Evolutionary conservation across 2,329 filamentous ascomycete species (phyloP), one percentile per base, ranked within the genome.

Genomic region (Pseudocercospora fijiensis): DNA sequence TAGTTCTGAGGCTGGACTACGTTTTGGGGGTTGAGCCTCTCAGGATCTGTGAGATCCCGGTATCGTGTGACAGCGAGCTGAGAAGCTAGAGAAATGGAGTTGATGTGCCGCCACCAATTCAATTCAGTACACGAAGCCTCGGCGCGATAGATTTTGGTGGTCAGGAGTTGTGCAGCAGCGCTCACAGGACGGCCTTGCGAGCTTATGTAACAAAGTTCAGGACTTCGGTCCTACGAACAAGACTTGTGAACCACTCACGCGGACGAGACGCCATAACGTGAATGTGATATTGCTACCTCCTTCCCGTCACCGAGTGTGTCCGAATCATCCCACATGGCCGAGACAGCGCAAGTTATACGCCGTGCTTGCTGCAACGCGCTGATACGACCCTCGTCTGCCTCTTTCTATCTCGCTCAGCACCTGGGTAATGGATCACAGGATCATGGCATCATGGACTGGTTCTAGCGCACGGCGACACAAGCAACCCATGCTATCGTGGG

Each of bases 161-260:
- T 27, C n/a, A n/a, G n/a, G n/a, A n/a, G n/a, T n/a, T n/a, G n/a
- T n/a, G n/a, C n/a, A n/a, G n/a, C n/a, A n/a, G n/a, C n/a, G n/a
- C n/a, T n/a, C n/a, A n/a, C n/a, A 24, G 49, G 22, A 24, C 26
- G 16, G 49, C 26, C 16, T 41, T 41, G 37, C 2, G 16, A 53
- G 49, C 24, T 53, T 53, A 53, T 53, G 26, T 30, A 53, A 53
- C 24, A 53, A 13, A 53, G 49, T 52, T 52, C 16, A 26, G 24
- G 49, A 52, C 11, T 26, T 24, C n/a, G 3, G n/a, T 22, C 1
- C 43, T 47, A 7, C 11, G 22, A 20, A 20, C 43, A 20, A 13
- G 45, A 26, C 9, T 1, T 11, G 9, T n/a, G 9, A 7, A 49
- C 45, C 49, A 53, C 16, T 26, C 49, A 53, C 49, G 24, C 16